Evolutionary conservation across 2,329 filamentous ascomycete genomes (phyloP).

Genomic region (Aspergillus luchuensis): DNA sequence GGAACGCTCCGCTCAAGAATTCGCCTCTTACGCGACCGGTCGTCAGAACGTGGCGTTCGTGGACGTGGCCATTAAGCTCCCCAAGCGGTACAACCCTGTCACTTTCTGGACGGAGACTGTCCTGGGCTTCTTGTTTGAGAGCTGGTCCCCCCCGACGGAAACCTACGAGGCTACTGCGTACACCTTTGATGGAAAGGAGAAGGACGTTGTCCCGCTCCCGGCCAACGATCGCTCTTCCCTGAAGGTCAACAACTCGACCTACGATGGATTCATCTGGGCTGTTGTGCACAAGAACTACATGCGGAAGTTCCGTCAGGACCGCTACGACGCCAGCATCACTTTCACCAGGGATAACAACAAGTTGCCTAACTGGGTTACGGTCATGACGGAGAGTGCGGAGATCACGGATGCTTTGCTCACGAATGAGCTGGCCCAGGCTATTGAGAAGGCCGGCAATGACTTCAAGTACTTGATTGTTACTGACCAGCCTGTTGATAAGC

Average conservation of each 20-base stretch:
- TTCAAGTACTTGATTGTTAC: constrained; percentile 87
- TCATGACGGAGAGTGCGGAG: constrained; percentile 97
- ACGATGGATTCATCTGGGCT: constrained; percentile 92
- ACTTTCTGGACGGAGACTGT: constrained; percentile 66
- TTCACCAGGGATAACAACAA: constrained; percentile 90
- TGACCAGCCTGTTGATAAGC: constrained; percentile 87
- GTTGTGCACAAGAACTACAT: constrained; percentile 94
- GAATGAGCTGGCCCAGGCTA: constrained; percentile 78
- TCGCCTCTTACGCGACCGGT: constrained; percentile 82
- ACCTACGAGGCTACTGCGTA: constrained; percentile 76
- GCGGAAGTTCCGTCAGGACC: constrained; percentile 84
- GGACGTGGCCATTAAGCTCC: constrained; percentile 78
- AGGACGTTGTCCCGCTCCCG: constrained; percentile 68
- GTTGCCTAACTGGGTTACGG: constrained; percentile 83
- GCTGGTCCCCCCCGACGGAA: constrained; percentile 69
- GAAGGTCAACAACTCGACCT: constrained; percentile 60
- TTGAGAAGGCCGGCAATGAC: constrained; percentile 74
- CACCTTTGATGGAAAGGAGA: constrained; percentile 90
- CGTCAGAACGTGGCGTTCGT: constrained; percentile 90
- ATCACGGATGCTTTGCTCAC: constrained; percentile 86
- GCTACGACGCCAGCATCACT: constrained; percentile 92
- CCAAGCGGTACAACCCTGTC: constrained; percentile 85
- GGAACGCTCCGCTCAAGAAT: constrained; percentile 88
- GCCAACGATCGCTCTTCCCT: constrained; percentile 63
- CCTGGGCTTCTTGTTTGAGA: constrained; percentile 78